These are phyloP conservation scores for Lumnitzera racemosa DNA, from an alignment of 345 rosid genomes.

Conservation along the genomic window DNA sequence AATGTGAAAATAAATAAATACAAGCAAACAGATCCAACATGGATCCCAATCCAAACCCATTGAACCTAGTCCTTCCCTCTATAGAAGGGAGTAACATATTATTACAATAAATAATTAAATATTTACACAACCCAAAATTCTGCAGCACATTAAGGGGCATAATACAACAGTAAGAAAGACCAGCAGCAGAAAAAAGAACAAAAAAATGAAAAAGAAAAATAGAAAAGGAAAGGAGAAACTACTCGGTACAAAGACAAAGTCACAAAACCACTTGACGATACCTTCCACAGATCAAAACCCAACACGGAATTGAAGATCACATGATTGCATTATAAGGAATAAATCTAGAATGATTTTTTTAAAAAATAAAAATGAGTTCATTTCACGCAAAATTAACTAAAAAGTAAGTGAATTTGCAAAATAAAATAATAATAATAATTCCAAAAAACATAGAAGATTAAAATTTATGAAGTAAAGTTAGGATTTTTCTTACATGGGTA, in stretches of 20 bases:
- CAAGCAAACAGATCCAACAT: conserved; percentile 68
- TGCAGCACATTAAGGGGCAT: conserved; percentile 9
- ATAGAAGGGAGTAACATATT: background rate
- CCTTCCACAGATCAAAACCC: conserved; percentile 13
- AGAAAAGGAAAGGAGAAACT: too few relatives aligned
- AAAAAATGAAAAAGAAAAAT: too few relatives aligned
- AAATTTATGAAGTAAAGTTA: too few relatives aligned
- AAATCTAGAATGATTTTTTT: conserved; percentile 5
- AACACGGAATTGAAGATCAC: conserved; percentile 35
- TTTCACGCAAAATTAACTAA: background rate
- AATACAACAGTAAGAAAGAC: background rate
- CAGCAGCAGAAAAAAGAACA: too few relatives aligned
- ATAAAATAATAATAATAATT: background rate
- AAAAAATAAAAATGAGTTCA: too few relatives aligned
- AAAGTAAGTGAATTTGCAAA: background rate
- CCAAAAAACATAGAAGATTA: background rate
- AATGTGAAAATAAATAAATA: conserved; percentile 14
- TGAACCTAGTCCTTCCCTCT: conserved; percentile 47
- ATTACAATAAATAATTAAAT: background rate
- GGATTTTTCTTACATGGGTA: too few relatives aligned
- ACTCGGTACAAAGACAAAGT: conserved; percentile 1
- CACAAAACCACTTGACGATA: conserved; percentile 10
- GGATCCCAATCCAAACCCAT: conserved; percentile 74
- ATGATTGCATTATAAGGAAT: conserved; percentile 37
- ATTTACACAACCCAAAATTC: conserved; percentile 8